Evolutionary conservation across 306 rosid species (phyloP).

Genomic region (Phaseolus lunatus): DNA sequence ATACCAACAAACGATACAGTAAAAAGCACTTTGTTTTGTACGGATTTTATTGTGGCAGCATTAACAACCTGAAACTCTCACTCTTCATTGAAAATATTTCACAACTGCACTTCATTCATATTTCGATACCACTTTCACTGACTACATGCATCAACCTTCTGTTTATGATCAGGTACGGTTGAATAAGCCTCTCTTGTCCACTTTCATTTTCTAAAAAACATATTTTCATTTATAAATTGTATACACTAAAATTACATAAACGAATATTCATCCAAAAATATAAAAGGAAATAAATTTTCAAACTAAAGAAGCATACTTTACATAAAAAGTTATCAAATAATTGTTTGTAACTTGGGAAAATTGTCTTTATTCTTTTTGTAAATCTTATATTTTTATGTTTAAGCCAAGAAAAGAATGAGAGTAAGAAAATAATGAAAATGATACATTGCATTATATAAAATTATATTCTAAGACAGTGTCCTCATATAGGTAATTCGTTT

Average conservation of each 20-base stretch:
- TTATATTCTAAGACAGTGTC: neutral
- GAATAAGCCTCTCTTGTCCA: neutral
- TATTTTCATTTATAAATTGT: neutral
- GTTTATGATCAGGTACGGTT: neutral
- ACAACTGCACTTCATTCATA: constrained; percentile 1
- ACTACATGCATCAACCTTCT: neutral
- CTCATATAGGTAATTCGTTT: neutral
- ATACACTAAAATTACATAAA: neutral
- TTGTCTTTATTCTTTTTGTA: neutral
- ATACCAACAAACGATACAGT: neutral
- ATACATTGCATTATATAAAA: neutral
- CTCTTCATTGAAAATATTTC: neutral
- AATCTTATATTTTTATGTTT: neutral
- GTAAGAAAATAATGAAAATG: neutral
- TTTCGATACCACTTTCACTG: neutral
- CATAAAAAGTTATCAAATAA: neutral
- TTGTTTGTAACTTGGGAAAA: neutral
- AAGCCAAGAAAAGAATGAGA: neutral
- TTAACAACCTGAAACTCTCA: neutral
- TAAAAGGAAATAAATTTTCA: neutral
- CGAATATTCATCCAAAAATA: neutral
- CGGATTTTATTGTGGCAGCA: constrained; percentile 22
- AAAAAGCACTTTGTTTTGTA: constrained; percentile 1
- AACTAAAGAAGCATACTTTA: neutral
- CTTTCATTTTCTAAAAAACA: neutral